Conservation (phyloP, 176 grass and related monocot genomes). For the barley (Hordeum vulgare) region MorexV3_pseudomolecules_assembly NC_058522.1:439931065-439931564, state of each 20-base stretch:
- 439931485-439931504: constrained; percentile 83
- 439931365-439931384: constrained; percentile 95
- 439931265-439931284: background rate
- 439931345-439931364: constrained; percentile 73
- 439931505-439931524: constrained; percentile 87
- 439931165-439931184: constrained; percentile 78
- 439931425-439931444: constrained; percentile 76
- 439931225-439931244: constrained; percentile 15
- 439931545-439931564: background rate
- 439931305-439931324: background rate
- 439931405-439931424: constrained; percentile 93
- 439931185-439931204: constrained; percentile 90
- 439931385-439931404: constrained; percentile 93
- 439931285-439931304: background rate
- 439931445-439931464: constrained; percentile 50
- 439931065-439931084: background rate
- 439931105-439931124: background rate
- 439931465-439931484: constrained; percentile 47
- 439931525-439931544: constrained; percentile 45
- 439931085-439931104: background rate
- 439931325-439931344: constrained; percentile 72
- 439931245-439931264: background rate
- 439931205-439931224: constrained; percentile 88
- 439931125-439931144: constrained; percentile 96
- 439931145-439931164: constrained; percentile 90